Conservation (phyloP, 2,329 filamentous ascomycete species). For the Pseudogymnoascus verrucosus region DNA sequence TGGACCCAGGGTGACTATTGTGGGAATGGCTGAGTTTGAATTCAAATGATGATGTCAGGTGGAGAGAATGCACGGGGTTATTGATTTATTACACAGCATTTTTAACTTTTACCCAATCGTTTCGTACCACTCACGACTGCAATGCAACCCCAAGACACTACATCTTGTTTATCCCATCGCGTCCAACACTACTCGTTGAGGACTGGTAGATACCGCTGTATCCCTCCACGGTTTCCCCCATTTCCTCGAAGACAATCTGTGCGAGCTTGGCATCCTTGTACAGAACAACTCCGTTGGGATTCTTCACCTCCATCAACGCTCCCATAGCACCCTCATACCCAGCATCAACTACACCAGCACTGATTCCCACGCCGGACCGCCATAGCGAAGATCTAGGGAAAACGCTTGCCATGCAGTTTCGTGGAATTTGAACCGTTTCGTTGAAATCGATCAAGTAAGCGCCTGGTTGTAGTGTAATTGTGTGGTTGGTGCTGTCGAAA, state of each 20-base stretch:
- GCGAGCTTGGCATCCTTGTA: conserved; percentile 30
- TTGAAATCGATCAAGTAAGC: conserved; percentile 35
- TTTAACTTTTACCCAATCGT: background rate
- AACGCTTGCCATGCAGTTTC: conserved; percentile 32
- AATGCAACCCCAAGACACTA: background rate
- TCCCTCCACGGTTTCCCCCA: conserved; percentile 30
- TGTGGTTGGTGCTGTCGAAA: background rate
- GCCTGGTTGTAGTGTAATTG: conserved; percentile 23
- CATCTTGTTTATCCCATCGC: background rate
- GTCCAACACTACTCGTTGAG: background rate
- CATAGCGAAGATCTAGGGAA: conserved; percentile 34
- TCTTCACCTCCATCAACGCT: conserved; percentile 16
- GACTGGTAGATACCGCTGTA: conserved; percentile 22
- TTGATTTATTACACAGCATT: background rate
- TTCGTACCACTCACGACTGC: background rate
- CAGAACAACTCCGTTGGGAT: conserved; percentile 30
- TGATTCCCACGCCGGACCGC: conserved; percentile 31
- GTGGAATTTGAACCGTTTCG: conserved; percentile 32
- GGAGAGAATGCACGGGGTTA: background rate
- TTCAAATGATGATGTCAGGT: background rate
- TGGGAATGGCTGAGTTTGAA: background rate
- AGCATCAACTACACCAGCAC: conserved; percentile 34
- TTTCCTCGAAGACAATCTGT: conserved; percentile 33
- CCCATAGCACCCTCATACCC: conserved; percentile 36
- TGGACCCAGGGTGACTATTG: background rate